Percentiles rank a stretch among this genome's conserved stretches.
Conservation (phyloP, 176 grass and related monocot genomes). For the Lolium multiflorum region DNA sequence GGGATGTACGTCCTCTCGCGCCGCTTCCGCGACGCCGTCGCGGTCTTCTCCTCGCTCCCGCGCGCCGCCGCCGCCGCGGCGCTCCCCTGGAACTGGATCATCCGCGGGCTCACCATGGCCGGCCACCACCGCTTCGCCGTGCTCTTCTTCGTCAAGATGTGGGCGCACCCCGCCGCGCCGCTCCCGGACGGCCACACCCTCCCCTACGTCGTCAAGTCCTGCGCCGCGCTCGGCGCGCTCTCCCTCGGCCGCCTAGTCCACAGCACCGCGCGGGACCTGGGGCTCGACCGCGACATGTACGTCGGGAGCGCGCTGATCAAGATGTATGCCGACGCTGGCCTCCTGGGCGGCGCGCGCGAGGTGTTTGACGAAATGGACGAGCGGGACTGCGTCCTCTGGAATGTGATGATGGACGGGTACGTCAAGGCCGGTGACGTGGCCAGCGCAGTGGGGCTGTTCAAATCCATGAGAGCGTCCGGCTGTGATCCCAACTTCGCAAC, state of each 20-base stretch:
- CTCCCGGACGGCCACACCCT: conserved; percentile 68
- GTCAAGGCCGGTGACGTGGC: conserved; percentile 46
- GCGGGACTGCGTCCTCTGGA: conserved; percentile 80
- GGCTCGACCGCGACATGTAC: conserved; percentile 60
- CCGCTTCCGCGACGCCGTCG: conserved; percentile 69
- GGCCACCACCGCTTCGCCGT: conserved; percentile 54
- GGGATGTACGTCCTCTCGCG: conserved; percentile 74
- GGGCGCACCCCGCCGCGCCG: conserved; percentile 53
- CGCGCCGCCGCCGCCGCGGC: conserved; percentile 34
- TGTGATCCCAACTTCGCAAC: conserved; percentile 62
- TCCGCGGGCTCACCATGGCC: conserved; percentile 68
- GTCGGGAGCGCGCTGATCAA: conserved; percentile 79
- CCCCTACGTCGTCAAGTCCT: conserved; percentile 82
- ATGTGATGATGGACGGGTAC: conserved; percentile 81
- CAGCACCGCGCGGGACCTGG: conserved; percentile 51
- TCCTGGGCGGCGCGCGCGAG: conserved; percentile 55
- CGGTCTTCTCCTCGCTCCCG: conserved; percentile 64
- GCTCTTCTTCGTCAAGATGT: conserved; percentile 91
- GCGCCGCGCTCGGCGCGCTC: conserved; percentile 59
- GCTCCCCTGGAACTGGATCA: conserved; percentile 95
- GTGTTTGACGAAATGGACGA: conserved; percentile 77
- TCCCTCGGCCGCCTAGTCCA: conserved; percentile 67
- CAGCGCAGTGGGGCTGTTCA: conserved; percentile 50
- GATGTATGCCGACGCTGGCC: conserved; percentile 53
- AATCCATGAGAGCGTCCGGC: conserved; percentile 49